Conservation (phyloP, 495 filamentous ascomycete genomes). For the Pseudevernia furfuracea region DNA sequence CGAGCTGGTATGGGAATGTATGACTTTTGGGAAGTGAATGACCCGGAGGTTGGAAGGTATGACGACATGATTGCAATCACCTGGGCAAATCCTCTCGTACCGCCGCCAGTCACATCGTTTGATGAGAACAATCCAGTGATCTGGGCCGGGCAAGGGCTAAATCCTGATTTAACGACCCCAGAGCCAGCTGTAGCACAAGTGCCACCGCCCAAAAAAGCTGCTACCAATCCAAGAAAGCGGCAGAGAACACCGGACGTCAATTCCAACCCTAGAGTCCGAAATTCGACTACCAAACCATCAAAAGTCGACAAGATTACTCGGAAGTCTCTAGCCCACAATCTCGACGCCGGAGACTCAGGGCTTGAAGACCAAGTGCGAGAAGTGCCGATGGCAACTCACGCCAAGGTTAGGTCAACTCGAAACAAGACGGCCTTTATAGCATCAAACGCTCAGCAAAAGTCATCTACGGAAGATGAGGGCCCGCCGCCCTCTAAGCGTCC, state of each 20-base stretch:
- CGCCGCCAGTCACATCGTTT: neutral
- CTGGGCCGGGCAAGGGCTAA: neutral
- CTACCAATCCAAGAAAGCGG: neutral
- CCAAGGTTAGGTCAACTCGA: neutral
- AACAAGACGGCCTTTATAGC: neutral
- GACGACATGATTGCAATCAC: neutral
- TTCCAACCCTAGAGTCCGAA: neutral
- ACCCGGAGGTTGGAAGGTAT: neutral
- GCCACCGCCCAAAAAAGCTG: neutral
- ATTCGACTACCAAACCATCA: neutral
- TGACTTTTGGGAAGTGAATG: slow-evolving; percentile 4
- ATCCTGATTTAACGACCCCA: neutral
- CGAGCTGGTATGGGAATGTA: neutral
- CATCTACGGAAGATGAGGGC: neutral
- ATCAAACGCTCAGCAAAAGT: neutral
- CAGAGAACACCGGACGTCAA: neutral
- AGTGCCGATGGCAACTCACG: neutral
- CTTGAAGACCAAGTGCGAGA: neutral
- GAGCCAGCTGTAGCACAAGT: neutral
- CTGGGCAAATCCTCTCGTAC: neutral
- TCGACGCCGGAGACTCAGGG: neutral
- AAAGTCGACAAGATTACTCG: neutral
- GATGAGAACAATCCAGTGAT: neutral
- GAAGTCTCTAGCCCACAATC: neutral
- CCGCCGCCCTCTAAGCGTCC: neutral